phyloP scores from a whole-genome alignment of 768 basidiomycete species.

The Boletus reticulatus region DNA sequence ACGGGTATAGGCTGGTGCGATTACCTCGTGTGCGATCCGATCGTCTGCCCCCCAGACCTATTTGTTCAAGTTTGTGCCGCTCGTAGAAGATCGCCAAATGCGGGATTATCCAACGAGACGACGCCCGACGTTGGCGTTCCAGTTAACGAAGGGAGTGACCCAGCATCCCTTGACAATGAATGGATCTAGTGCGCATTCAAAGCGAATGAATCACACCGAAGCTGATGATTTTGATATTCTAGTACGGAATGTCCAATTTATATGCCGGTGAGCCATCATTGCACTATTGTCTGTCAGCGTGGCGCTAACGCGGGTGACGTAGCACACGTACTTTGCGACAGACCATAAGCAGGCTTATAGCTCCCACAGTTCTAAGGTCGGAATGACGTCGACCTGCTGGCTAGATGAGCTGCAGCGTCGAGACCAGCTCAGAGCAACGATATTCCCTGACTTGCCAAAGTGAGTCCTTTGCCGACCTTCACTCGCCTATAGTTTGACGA shows the following conservation, averaged over 20 bases:
- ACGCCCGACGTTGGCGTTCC: slow-evolving; percentile 29
- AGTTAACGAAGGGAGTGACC: slow-evolving; percentile 40
- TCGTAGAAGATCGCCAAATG: slow-evolving; percentile 2
- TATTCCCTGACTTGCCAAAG: slow-evolving; percentile 46
- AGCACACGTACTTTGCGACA: slow-evolving; percentile 50
- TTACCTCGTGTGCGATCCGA: slow-evolving; percentile 44
- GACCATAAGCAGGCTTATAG: slow-evolving; percentile 48
- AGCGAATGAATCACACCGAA: not conserved
- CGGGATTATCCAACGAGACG: slow-evolving; percentile 1
- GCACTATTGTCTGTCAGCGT: not conserved
- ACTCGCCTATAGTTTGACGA: not conserved
- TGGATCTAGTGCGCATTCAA: slow-evolving; percentile 44
- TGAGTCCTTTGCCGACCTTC: slow-evolving; percentile 17
- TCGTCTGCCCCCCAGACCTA: slow-evolving; percentile 41
- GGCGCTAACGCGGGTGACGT: not conserved
- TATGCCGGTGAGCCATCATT: slow-evolving; percentile 36
- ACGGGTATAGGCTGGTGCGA: slow-evolving; percentile 43
- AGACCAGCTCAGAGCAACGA: slow-evolving; percentile 32
- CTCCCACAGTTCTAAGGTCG: slow-evolving; percentile 11
- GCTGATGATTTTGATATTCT: slow-evolving; percentile 4
- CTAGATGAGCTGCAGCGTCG: slow-evolving; percentile 39
- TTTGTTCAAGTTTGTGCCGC: slow-evolving; percentile 34
- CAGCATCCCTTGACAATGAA: slow-evolving; percentile 34
- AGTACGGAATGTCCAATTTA: slow-evolving; percentile 46
- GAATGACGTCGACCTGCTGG: slow-evolving; percentile 32